Evolutionary conservation across 805 yeast species (phyloP).

Genomic region (Schwanniomyces polymorphus): DNA sequence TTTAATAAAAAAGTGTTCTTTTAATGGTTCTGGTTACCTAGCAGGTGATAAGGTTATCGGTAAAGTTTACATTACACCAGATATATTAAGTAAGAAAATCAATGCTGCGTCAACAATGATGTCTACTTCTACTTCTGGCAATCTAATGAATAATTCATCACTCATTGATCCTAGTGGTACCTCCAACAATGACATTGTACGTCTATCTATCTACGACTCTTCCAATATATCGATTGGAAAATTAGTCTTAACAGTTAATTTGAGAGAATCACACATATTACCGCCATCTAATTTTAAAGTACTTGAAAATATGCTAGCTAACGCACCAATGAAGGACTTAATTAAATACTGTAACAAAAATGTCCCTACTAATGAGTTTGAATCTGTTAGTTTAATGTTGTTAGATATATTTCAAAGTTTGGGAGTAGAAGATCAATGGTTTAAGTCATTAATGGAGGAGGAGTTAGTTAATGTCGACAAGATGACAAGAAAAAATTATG

Average conservation of each 20-base stretch:
- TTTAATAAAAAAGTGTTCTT: constrained; percentile 38
- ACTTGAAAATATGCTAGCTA: constrained; percentile 60
- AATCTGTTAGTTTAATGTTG: constrained; percentile 56
- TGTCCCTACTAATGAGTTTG: constrained; percentile 46
- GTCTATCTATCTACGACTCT: constrained; percentile 46
- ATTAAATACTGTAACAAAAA: constrained; percentile 45
- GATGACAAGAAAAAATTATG: constrained; percentile 42
- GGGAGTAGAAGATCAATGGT: constrained; percentile 70
- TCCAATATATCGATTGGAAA: constrained; percentile 54
- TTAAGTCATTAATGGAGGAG: constrained; percentile 61
- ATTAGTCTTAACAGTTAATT: constrained; percentile 49
- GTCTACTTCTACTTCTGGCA: constrained; percentile 22
- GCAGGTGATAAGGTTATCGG: constrained; percentile 48
- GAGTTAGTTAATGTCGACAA: constrained; percentile 58
- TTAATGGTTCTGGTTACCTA: constrained; percentile 20
- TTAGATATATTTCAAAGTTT: constrained; percentile 75
- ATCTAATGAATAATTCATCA: constrained; percentile 17
- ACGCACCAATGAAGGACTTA: constrained; percentile 54
- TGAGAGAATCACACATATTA: constrained; percentile 56
- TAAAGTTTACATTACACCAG: constrained; percentile 53
- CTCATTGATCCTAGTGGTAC: constrained; percentile 1
- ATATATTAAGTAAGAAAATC: constrained; percentile 39
- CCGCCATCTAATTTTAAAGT: constrained; percentile 60
- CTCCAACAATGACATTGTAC: constrained; percentile 33
- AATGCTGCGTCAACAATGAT: constrained; percentile 33